Base-by-base conservation (phyloP, 2,329 filamentous ascomycete species). In the Colletotrichum sp. region DNA sequence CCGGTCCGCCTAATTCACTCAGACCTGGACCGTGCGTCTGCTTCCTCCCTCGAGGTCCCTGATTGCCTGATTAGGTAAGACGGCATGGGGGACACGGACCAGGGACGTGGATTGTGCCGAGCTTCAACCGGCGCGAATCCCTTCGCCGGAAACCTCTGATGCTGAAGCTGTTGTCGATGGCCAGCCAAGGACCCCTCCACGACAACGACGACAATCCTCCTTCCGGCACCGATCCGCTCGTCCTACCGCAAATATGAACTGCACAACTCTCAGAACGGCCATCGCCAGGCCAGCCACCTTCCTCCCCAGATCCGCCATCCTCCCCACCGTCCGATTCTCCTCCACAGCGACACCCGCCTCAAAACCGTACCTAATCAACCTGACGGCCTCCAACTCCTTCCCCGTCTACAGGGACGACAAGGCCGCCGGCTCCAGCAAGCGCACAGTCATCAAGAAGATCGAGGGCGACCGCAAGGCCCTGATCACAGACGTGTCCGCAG, bases 381-480 rank as follows among this genome's bases (percentile, higher is more conserved):
- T 95, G 77, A 96, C 95, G 4, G 86, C 89, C 2, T 93, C 91
- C 48, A 91, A 92, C 64, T 92, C 95, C 78, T 87, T 97, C 4
- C 92, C 95, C 28, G 90, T 99, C 60, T 99, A 99, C 86, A 88
- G 28, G 92, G 18, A 88, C 92, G 78, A 87, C 86, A 78, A 96
- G 95, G 89, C 92, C 14, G 95, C 95, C 68, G 95, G 95, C 16
- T 97, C 95, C 78, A 89, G 93, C 82, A 91, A 92, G 80, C 85
- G 94, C 80, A 98, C 96, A 7, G 85, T 92, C 72, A 86, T 99
- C 72, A 94, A 95, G 83, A 96, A 95, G 85, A 90, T 96, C 66
- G 92, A 95, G 73, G 97, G 97, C 18, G 90, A 98, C 82, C 81
- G 92, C 66, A 84, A 87, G 36, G 90, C 87, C 4, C 83, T 99